These are phyloP conservation scores for Xerocomus spinulosus DNA, from an alignment of 768 basidiomycete genomes.

Conservation along the genomic window DNA sequence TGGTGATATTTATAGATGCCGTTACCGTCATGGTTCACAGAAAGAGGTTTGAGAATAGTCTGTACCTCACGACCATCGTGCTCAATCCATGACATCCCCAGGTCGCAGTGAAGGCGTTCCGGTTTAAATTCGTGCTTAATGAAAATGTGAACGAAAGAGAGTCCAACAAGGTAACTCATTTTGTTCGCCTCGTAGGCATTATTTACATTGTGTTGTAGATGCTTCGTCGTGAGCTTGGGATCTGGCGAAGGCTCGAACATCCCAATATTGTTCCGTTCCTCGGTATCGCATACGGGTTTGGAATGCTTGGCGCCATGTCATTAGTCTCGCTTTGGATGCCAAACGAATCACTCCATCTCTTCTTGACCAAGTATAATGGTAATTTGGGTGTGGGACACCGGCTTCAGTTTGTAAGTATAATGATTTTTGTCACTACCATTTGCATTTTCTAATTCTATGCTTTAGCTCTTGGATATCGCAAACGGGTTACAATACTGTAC, in stretches of 20 bases:
- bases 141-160: background rate
- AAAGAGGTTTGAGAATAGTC: slow-evolving; percentile 2
- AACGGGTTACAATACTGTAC: slow-evolving; percentile 8
- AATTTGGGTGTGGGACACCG: background rate
- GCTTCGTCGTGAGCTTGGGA: slow-evolving; percentile 23
- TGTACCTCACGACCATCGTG: background rate
- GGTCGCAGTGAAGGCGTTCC: slow-evolving; percentile 23
- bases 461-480: slow-evolving; percentile 11
- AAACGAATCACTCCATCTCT: slow-evolving; percentile 20
- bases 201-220: slow-evolving; percentile 2
- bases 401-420: slow-evolving; percentile 11
- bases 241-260: slow-evolving; percentile 26
- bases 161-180: background rate
- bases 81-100: background rate
- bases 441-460: slow-evolving; percentile 16
- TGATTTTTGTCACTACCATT: slow-evolving; percentile 3
- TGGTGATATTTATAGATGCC: slow-evolving; percentile 1
- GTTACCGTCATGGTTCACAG: background rate
- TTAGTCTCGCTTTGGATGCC: slow-evolving; percentile 32
- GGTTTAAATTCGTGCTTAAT: background rate
- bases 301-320: slow-evolving; percentile 15
- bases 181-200: rapidly evolving
- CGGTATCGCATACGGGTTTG: slow-evolving; percentile 16
- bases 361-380: slow-evolving; percentile 8
- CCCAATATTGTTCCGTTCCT: slow-evolving; percentile 24